Conservation (phyloP, 1,284 basidiomycete genomes). For the Retiboletus flavoniger region DNA sequence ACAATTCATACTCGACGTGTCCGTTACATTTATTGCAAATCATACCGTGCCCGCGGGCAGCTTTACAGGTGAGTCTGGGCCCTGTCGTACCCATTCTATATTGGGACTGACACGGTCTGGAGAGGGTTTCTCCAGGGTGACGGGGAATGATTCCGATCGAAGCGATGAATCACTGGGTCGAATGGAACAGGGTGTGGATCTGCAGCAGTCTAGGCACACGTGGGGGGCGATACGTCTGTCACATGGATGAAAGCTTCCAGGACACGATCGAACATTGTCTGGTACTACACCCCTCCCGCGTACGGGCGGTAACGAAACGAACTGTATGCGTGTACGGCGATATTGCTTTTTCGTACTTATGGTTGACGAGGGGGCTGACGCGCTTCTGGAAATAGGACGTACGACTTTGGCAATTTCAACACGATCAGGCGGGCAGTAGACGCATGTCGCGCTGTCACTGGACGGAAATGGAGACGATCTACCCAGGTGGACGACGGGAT, state of each 20-base stretch:
- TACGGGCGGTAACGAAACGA: slow-evolving; percentile 46
- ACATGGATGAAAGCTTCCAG: slow-evolving; percentile 47
- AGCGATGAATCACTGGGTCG: slow-evolving; percentile 33
- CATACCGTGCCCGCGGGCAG: slow-evolving; percentile 38
- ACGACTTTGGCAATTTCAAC: slow-evolving; percentile 5
- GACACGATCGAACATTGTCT: slow-evolving; percentile 50
- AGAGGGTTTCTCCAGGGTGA: slow-evolving; percentile 50
- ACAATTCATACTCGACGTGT: slow-evolving; percentile 22
- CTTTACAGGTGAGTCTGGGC: slow-evolving; percentile 45
- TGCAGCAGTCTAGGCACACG: slow-evolving; percentile 39
- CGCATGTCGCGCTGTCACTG: background rate
- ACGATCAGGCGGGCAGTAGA: background rate
- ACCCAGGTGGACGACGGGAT: background rate
- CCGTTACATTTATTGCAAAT: slow-evolving; percentile 43
- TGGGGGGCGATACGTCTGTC: slow-evolving; percentile 50
- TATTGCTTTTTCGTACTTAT: background rate
- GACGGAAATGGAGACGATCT: background rate
- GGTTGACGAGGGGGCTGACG: background rate
- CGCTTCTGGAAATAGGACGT: slow-evolving; percentile 22
- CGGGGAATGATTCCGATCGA: slow-evolving; percentile 61
- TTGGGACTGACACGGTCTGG: background rate
- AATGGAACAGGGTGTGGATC: too few species aligned
- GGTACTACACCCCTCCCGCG: slow-evolving; percentile 63
- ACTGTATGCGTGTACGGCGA: slow-evolving; percentile 39
- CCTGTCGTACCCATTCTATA: background rate